phyloP scores from a whole-genome alignment of 371 early-diverging fungal species.

The Apophysomyces trapeziformis region DNA sequence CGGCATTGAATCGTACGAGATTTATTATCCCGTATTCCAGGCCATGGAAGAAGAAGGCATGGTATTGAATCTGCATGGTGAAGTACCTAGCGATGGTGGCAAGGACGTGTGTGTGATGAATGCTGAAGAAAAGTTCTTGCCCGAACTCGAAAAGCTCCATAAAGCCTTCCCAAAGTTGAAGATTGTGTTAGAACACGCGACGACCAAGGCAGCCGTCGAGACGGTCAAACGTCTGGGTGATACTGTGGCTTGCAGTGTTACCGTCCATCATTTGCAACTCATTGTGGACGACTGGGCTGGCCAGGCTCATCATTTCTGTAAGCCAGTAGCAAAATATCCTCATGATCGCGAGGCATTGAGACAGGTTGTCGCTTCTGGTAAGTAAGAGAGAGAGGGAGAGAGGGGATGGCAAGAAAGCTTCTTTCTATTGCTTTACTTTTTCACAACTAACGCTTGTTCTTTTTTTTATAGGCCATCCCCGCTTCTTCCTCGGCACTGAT shows the following conservation, averaged over 20 bases:
- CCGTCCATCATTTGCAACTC: conserved; percentile 92
- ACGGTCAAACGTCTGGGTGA: conserved; percentile 89
- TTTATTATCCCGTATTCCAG: conserved; percentile 90
- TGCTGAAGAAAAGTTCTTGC: conserved; percentile 93
- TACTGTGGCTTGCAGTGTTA: conserved; percentile 94
- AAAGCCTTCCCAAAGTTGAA: conserved; percentile 88
- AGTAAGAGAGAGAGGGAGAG: conserved; percentile 2
- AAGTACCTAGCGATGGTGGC: conserved; percentile 85
- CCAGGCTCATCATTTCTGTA: conserved; percentile 95
- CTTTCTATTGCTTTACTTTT: too few species aligned
- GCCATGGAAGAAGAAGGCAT: conserved; percentile 95
- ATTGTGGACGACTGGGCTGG: conserved; percentile 98
- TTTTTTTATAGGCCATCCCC: conserved; percentile 73
- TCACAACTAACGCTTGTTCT: not conserved
- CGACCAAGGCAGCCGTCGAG: conserved; percentile 92
- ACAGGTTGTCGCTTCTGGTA: conserved; percentile 78
- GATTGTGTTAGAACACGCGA: conserved; percentile 97
- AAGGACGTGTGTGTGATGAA: conserved; percentile 93
- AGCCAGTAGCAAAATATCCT: conserved; percentile 97
- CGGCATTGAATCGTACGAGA: conserved; percentile 90
- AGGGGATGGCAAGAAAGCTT: too few species aligned
- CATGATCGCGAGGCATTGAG: conserved; percentile 91
- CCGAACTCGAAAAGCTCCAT: conserved; percentile 84
- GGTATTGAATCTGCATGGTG: conserved; percentile 96
- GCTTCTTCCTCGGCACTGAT: conserved; percentile 97